phyloP scores from a whole-genome alignment of 306 rosid species.

The Cucurbita pepo region DNA sequence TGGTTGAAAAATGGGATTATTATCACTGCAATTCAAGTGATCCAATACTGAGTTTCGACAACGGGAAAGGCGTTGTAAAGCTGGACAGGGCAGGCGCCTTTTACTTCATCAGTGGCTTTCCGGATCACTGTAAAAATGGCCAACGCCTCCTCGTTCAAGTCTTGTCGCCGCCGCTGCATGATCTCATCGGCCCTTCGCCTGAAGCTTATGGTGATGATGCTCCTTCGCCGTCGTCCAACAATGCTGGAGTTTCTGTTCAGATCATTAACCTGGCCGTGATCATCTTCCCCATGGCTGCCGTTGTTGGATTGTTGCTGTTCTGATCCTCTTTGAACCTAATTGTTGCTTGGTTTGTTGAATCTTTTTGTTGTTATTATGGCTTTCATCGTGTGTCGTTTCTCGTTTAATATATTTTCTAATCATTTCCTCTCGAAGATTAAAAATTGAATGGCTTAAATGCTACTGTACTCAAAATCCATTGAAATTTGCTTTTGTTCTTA shows the following conservation, averaged over 20 bases:
- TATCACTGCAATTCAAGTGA: slow-evolving; percentile 42
- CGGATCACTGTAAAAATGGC: slow-evolving; percentile 49
- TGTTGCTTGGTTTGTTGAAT: background rate
- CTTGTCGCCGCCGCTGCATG: slow-evolving; percentile 30
- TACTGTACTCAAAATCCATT: no score
- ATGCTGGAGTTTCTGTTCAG: slow-evolving; percentile 14
- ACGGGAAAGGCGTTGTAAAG: slow-evolving; percentile 45
- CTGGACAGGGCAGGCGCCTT: slow-evolving; percentile 57
- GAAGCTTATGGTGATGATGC: slow-evolving; percentile 8
- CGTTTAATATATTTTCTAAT: no score
- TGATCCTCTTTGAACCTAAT: background rate
- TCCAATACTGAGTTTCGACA: slow-evolving; percentile 40
- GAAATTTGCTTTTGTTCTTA: no score
- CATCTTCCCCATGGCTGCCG: slow-evolving; percentile 10
- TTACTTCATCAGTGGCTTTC: slow-evolving; percentile 63
- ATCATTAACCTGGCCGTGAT: slow-evolving; percentile 6
- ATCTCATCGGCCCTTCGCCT: slow-evolving; percentile 23
- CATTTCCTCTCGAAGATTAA: no score
- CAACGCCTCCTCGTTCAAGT: slow-evolving; percentile 58
- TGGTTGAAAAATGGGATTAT: slow-evolving; percentile 57
- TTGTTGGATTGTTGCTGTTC: background rate
- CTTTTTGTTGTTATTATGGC: no score
- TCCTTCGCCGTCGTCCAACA: slow-evolving; percentile 11
- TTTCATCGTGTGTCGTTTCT: no score
- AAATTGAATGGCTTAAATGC: no score